Base-by-base conservation (phyloP, 2,329 filamentous ascomycete genomes). In the Aureobasidium subglaciale region DNA sequence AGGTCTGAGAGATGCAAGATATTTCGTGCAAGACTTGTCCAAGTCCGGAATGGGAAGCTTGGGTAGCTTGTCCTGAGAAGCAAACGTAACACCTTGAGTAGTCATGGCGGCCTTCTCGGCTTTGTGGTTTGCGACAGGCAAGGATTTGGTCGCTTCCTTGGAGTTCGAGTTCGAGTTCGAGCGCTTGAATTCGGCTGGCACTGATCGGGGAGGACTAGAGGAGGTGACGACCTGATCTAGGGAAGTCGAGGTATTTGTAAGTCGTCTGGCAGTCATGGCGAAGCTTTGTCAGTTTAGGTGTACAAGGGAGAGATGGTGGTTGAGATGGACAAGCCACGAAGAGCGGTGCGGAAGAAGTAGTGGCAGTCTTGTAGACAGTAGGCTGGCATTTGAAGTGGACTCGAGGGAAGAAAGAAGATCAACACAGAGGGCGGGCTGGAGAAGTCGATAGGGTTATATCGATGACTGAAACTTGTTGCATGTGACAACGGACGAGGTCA, bases 41-140 rank as follows among this genome's bases (percentile, higher is more conserved):
- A 99, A 79, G 11, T 95, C 89, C 0, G 92, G 93, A 53, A 99
- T 96, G 7, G 93, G 93, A 35, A 99, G 78, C 70, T 93, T 96
- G 1, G 91, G 90, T 7, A 99, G 79, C 62, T 84, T 87, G 61
- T 96, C 90, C 70, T 99, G 92, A 57, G 85, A 80, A 29, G 90
- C 86, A 72, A 93, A 99, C 0, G 93, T 97, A 68, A 95, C 84
- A 53, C 90, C 86, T 56, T 76, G 70, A 66, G 79, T 70, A 56
- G 83, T 77, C 53, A 76, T 76, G 65, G 80, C 70, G 46, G 69
- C 67, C 22, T 70, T 73, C 27, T 80, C 64, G 9, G 78, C 78
- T 54, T 75, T 70, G 59, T 71, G 72, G 58, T 74, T 72, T 59
- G 75, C 70, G 20, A 75, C 71, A 4, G 75, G 67, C 63, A 71